Conservation (phyloP, 257 asterid species). For the Solanum sejunctum region DNA sequence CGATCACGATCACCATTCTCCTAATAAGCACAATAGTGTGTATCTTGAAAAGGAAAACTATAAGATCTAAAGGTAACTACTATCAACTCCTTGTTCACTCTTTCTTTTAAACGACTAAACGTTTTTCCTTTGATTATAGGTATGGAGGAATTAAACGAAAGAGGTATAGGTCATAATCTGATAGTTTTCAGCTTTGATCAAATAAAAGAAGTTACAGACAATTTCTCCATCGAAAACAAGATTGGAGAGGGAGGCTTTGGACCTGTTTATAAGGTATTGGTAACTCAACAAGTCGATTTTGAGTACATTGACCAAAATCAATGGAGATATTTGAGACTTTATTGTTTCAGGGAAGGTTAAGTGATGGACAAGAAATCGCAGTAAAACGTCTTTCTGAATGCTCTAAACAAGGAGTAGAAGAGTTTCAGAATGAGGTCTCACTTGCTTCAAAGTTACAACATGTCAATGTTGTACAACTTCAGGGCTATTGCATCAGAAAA, state of each 20-base stretch:
- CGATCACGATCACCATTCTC: slow-evolving; percentile 4
- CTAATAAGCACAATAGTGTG: slow-evolving; percentile 3
- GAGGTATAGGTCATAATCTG: neutral
- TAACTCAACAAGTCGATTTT: neutral
- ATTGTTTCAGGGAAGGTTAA: slow-evolving; percentile 13
- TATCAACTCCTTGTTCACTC: neutral
- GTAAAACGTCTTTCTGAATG: slow-evolving; percentile 21
- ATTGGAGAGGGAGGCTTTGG: slow-evolving; percentile 32
- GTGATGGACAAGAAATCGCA: slow-evolving; percentile 20
- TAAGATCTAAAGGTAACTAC: slow-evolving; percentile 6
- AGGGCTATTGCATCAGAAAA: slow-evolving; percentile 14
- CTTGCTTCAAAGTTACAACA: slow-evolving; percentile 24
- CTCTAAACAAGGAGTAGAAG: slow-evolving; percentile 26
- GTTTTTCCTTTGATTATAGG: neutral
- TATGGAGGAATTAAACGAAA: neutral
- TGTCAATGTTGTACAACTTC: slow-evolving; percentile 17
- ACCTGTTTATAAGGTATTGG: slow-evolving; percentile 27
- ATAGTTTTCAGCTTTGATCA: slow-evolving; percentile 9
- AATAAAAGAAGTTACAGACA: slow-evolving; percentile 14
- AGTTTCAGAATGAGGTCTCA: slow-evolving; percentile 23
- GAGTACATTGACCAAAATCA: neutral
- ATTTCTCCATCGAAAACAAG: slow-evolving; percentile 14
- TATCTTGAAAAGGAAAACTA: slow-evolving; percentile 2
- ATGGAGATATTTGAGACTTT: neutral
- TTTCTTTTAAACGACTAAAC: neutral